phyloP scores from a whole-genome alignment of 768 basidiomycete genomes.

The Agaricus subrufescens region DNA sequence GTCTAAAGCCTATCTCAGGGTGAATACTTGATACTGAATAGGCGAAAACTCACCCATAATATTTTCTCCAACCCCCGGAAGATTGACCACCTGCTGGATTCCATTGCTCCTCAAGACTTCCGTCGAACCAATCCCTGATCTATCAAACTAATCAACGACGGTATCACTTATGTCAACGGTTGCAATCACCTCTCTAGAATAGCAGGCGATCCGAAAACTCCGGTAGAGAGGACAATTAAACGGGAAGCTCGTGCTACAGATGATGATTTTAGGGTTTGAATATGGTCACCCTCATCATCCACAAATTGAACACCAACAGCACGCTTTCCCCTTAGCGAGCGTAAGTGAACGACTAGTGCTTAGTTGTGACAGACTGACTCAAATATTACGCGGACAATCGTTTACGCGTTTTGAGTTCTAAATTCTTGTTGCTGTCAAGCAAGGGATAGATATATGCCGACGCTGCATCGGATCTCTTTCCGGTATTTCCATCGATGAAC shows the following conservation, averaged over 20 bases:
- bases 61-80: slow-evolving; percentile 76
- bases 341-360: background rate
- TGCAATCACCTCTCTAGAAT: slow-evolving; percentile 40
- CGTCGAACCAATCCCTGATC: slow-evolving; percentile 52
- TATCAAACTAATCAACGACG: background rate
- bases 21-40: background rate
- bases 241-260: slow-evolving; percentile 31
- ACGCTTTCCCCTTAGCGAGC: slow-evolving; percentile 25
- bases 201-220: slow-evolving; percentile 51
- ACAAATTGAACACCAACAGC: slow-evolving; percentile 52
- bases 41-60: slow-evolving; percentile 37
- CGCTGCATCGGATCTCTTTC: slow-evolving; percentile 52
- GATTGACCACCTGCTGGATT: slow-evolving; percentile 47
- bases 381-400: slow-evolving; percentile 47
- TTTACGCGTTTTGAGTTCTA: slow-evolving; percentile 33
- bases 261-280: slow-evolving; percentile 15
- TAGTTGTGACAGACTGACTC: slow-evolving; percentile 28
- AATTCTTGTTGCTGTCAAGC: slow-evolving; percentile 32
- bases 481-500: slow-evolving; percentile 49
- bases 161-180: background rate
- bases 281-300: slow-evolving; percentile 25
- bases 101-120: slow-evolving; percentile 33
- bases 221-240: slow-evolving; percentile 46
- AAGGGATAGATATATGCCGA: slow-evolving; percentile 50
- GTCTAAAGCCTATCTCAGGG: slow-evolving; percentile 22